Base-by-base conservation (phyloP, 23 red algal genomes). In the Cyanidium caldarium region DNA sequence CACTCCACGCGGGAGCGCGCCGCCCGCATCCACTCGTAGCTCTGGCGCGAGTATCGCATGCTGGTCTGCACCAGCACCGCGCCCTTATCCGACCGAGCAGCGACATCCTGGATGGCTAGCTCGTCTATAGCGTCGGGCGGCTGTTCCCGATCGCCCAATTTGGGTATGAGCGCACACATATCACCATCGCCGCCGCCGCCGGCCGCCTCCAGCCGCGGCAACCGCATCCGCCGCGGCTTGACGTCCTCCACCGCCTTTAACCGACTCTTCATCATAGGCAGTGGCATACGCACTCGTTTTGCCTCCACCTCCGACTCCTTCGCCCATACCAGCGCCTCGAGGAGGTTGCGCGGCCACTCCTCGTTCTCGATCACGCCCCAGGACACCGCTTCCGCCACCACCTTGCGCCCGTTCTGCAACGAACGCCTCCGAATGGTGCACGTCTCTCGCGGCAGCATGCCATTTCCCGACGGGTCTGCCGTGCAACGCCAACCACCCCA, bases 381-480 rank as follows among this genome's bases (percentile, higher is more conserved):
- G 51, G 31, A 5, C 7, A 61, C 51, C 7, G 19, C 31, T 25
- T 61, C 51, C 5, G 51, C 51, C n/a, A 21, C 19, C 13, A 61
- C 51, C 23, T 61, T 16, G 7, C 51, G 51, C n/a, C 51, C 51
- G 31, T 61, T 61, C 23, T 28, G 10, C 3, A 61, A 28, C 3
- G 51, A 61, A 28, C 51, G 51, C 31, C 51, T 16, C 51, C 51
- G 51, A 61, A 61, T 28, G n/a, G n/a, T n/a, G n/a, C n/a, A n/a
- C n/a, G n/a, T n/a, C n/a, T n/a, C n/a, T n/a, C n/a, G n/a, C n/a
- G n/a, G n/a, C n/a, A n/a, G n/a, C n/a, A n/a, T n/a, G n/a, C n/a
- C n/a, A n/a, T n/a, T n/a, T n/a, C n/a, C n/a, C n/a, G n/a, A n/a
- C n/a, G n/a, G n/a, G n/a, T n/a, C n/a, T n/a, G n/a, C n/a, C n/a